These are phyloP conservation scores for Paramecium sexaurelia DNA, from an alignment of 73 alveolate species.

Conservation along the genomic window DNA sequence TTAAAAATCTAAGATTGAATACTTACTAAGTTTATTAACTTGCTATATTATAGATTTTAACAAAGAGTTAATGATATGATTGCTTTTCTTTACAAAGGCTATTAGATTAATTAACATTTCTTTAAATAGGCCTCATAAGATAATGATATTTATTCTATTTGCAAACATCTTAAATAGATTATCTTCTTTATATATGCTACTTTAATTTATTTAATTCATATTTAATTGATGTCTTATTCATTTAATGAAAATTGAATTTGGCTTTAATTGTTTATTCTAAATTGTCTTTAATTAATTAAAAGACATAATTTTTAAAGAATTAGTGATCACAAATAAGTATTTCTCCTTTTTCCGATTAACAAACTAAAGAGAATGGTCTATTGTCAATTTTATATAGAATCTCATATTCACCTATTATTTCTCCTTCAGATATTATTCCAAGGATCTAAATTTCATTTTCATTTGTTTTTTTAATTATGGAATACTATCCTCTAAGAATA, in stretches of 20 bases:
- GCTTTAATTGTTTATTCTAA: conserved; percentile 9
- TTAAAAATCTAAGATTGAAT: neutral
- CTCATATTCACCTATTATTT: neutral
- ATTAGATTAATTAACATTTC: neutral
- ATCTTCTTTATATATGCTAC: neutral
- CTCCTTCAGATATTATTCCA: conserved; percentile 1
- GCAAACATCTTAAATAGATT: neutral
- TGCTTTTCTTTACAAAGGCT: neutral
- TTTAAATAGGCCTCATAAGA: neutral
- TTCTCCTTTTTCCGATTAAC: neutral
- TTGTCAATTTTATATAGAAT: neutral
- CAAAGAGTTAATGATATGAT: neutral
- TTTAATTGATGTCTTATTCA: neutral
- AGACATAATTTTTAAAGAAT: neutral
- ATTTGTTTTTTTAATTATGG: neutral
- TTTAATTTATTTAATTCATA: neutral
- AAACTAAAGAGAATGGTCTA: neutral
- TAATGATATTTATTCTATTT: neutral
- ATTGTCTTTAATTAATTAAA: neutral
- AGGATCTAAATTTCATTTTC: neutral
- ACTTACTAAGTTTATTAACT: neutral
- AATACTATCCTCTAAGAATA: neutral
- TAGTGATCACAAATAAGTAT: neutral
- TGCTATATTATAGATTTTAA: neutral
- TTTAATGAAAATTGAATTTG: neutral